Percentiles rank a stretch among this genome's conserved stretches.
phyloP scores from a whole-genome alignment of 108 stramenopile genomes.

The Cyclotella sp. region DNA sequence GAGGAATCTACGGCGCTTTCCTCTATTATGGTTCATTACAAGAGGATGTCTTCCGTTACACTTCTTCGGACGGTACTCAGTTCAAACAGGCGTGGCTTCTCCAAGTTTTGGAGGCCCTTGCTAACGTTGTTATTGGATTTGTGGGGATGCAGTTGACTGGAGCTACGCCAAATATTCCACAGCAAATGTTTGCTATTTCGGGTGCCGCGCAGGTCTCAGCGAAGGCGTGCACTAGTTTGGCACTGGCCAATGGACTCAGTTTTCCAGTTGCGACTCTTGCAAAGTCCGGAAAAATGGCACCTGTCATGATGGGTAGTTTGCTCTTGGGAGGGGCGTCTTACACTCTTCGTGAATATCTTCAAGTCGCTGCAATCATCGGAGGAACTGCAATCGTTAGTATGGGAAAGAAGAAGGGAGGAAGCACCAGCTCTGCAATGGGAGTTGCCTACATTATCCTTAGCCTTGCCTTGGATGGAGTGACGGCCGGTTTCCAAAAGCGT shows the following conservation, averaged over 20 bases:
- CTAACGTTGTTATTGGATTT: conserved; percentile 90
- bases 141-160: conserved; percentile 85
- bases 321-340: conserved; percentile 90
- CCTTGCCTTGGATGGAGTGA: conserved; percentile 87
- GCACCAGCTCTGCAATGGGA: conserved; percentile 65
- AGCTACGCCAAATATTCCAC: conserved; percentile 81
- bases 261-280: conserved; percentile 92
- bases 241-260: conserved; percentile 83
- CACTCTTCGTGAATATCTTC: conserved; percentile 81
- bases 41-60: conserved; percentile 94
- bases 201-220: conserved; percentile 91
- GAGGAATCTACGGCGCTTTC: conserved; percentile 96
- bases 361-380: conserved; percentile 91
- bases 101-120: conserved; percentile 90
- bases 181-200: conserved; percentile 84
- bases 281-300: conserved; percentile 94
- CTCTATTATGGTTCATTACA: conserved; percentile 95
- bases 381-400: conserved; percentile 91
- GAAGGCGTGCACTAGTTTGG: conserved; percentile 91
- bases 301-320: conserved; percentile 91
- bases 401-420: conserved; percentile 89
- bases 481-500: conserved; percentile 91
- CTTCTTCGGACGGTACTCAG: conserved; percentile 80
- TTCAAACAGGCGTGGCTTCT: conserved; percentile 94
- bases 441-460: conserved; percentile 85